Evolutionary conservation across 495 filamentous ascomycete genomes (phyloP).

Genomic region (Cercophora scortea): DNA sequence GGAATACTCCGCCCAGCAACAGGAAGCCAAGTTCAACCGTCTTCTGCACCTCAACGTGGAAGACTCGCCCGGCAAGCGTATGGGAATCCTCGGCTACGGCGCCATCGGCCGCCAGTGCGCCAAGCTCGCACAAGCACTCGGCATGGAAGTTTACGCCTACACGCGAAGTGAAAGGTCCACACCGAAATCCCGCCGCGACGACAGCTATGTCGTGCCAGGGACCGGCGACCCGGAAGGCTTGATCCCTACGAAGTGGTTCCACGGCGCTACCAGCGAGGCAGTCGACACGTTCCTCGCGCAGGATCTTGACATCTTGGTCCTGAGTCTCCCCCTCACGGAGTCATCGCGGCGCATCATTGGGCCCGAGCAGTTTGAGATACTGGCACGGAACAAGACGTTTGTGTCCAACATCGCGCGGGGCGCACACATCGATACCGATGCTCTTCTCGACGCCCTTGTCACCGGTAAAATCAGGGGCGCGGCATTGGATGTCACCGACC

Average conservation of each 20-base stretch:
- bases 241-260: conserved; percentile 67
- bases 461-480: conserved; percentile 56
- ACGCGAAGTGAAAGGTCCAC: conserved; percentile 56
- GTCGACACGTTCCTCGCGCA: conserved; percentile 59
- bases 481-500: conserved; percentile 80
- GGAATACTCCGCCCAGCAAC: conserved; percentile 13
- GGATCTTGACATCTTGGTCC: conserved; percentile 68
- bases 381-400: conserved; percentile 51
- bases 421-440: conserved; percentile 60
- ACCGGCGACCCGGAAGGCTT: conserved; percentile 70
- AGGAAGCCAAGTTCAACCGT: conserved; percentile 1
- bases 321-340: conserved; percentile 65
- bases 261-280: conserved; percentile 51
- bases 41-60: conserved; percentile 1
- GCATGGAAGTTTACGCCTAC: conserved; percentile 77
- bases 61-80: conserved; percentile 25
- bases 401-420: conserved; percentile 73
- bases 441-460: conserved; percentile 56
- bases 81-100: conserved; percentile 37
- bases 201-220: conserved; percentile 62
- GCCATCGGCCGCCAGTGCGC: conserved; percentile 61
- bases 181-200: conserved; percentile 49
- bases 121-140: conserved; percentile 59
- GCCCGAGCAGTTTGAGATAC: conserved; percentile 56
- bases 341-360: conserved; percentile 57